Evolutionary conservation across 768 basidiomycete genomes (phyloP).

Genomic region (Lyophyllum shimeji): DNA sequence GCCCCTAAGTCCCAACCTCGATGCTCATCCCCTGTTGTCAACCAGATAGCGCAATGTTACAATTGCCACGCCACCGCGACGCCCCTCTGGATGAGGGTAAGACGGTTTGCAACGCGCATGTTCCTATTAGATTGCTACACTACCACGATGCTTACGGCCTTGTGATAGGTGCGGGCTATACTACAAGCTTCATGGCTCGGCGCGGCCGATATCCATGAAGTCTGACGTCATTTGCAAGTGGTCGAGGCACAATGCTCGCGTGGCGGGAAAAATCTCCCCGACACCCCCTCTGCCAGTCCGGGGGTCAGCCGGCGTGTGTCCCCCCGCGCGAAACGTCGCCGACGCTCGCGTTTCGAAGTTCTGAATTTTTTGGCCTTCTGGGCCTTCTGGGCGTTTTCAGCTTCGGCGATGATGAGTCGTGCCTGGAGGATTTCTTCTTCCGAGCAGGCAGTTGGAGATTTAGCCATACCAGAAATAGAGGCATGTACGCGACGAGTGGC

Average conservation of each 20-base stretch:
- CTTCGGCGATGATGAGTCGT: neutral
- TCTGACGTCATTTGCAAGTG: slow-evolving; percentile 88
- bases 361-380: neutral
- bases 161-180: slow-evolving; percentile 71
- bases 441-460: neutral
- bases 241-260: slow-evolving; percentile 77
- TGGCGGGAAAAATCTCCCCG: slow-evolving; percentile 47
- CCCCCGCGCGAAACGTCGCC: slow-evolving; percentile 61
- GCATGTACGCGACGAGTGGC: neutral
- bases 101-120: slow-evolving; percentile 86
- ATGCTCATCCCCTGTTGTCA: slow-evolving; percentile 10
- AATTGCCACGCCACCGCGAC: slow-evolving; percentile 90
- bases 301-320: slow-evolving; percentile 74
- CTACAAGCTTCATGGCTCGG: slow-evolving; percentile 83
- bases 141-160: neutral
- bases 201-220: slow-evolving; percentile 88
- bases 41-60: slow-evolving; percentile 73
- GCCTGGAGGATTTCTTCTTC: neutral
- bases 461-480: neutral
- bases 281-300: slow-evolving; percentile 75
- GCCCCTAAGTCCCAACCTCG: too few species aligned
- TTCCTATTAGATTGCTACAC: slow-evolving; percentile 30
- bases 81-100: slow-evolving; percentile 89
- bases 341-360: slow-evolving; percentile 42
- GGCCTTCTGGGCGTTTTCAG: neutral